Base-by-base conservation (phyloP, 1,284 basidiomycete species). In the Papiliotrema laurentii region DNA sequence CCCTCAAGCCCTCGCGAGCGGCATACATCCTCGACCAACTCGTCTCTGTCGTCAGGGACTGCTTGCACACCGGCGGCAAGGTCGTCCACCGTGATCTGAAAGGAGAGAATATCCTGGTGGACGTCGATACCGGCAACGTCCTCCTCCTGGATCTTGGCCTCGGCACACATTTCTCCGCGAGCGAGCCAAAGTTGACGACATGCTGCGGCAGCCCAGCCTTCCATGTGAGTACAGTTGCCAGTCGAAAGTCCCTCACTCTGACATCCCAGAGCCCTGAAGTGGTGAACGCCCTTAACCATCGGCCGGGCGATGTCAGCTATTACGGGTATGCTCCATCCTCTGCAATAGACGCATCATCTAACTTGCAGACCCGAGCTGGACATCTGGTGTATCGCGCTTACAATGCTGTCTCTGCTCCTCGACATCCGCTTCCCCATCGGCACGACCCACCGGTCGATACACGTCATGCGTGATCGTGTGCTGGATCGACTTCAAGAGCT, bases 21-120 rank as follows among this genome's bases (percentile, higher is more conserved):
- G 74, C 74, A 1, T 76, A 76, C 45, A 69, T 81, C 14, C 71
- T 80, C 45, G 69, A 76, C 26, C 80, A 81, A 62, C 72, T 81
- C n/a, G 72, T 79, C 14, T 73, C 73, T 4, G 79, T 79, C 18
- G 72, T 79, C 2, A 63, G 77, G 35, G 73, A 75, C 44, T 74
- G 74, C n/a, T 66, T 81, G 41, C 79, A 81, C 49, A 64, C 69
- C 28, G 74, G 74, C 6, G 68, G 79, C 1, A 69, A 75, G 44
- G 77, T 81, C 37, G 78, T 77, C 45, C 80, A 81, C 55, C 72
- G 79, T 6, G 80, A 81, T 60, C 75, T 81, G 63, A 81, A 81
- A 57, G 69, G 72, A 7, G 73, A 74, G 43, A 74, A 73, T 43
- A 55, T 73, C 34, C 56, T 69, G 16, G 61, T 72, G 4, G 54